phyloP scores from a whole-genome alignment of 495 filamentous ascomycete species.

The Penicillium simplicissimum region DNA sequence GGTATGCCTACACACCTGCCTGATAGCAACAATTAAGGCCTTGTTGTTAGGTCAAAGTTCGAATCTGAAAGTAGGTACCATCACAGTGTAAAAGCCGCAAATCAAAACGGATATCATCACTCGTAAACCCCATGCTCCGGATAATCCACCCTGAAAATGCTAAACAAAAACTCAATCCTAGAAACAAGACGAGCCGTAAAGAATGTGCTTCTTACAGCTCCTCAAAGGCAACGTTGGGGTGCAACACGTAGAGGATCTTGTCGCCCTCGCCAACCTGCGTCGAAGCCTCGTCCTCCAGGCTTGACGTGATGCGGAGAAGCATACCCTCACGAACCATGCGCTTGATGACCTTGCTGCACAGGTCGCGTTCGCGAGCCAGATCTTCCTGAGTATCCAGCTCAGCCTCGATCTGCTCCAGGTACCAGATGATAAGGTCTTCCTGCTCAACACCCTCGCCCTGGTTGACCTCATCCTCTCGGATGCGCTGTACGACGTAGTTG shows the following conservation, averaged over 20 bases:
- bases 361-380: slow-evolving; percentile 67
- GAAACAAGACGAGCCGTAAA: slow-evolving; percentile 12
- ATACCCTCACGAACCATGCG: slow-evolving; percentile 97
- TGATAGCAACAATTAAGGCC: too few relatives aligned
- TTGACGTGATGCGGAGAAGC: slow-evolving; percentile 86
- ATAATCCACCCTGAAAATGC: slow-evolving; percentile 32
- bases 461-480: slow-evolving; percentile 72
- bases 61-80: slow-evolving; percentile 16
- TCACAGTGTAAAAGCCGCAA: slow-evolving; percentile 19
- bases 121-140: slow-evolving; percentile 35
- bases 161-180: slow-evolving; percentile 19
- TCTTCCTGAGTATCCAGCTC: slow-evolving; percentile 82
- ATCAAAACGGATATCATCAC: slow-evolving; percentile 36
- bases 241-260: slow-evolving; percentile 81
- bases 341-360: slow-evolving; percentile 88
- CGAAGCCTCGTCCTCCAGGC: slow-evolving; percentile 58
- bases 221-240: slow-evolving; percentile 91
- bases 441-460: slow-evolving; percentile 87
- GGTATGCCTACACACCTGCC: too few relatives aligned
- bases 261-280: slow-evolving; percentile 44
- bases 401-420: slow-evolving; percentile 88
- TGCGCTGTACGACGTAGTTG: slow-evolving; percentile 75
- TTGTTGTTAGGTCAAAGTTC: not conserved
- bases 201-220: slow-evolving; percentile 45
- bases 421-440: slow-evolving; percentile 85